Evolutionary conservation across 1,139 yeast genomes (phyloP).

Genomic region (Hyphopichia fennica): DNA sequence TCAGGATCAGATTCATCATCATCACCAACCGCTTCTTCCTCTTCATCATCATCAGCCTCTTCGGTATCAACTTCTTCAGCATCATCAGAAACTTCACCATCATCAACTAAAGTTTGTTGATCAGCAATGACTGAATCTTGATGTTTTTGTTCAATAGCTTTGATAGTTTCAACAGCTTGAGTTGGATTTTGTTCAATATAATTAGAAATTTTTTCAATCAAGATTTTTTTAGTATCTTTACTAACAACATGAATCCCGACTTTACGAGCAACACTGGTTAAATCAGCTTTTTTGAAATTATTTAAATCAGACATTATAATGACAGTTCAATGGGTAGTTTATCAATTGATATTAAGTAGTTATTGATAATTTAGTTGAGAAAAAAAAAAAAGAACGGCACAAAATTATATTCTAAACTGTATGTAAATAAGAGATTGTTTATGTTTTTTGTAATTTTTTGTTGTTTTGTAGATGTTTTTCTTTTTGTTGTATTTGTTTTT

Average conservation of each 20-base stretch:
- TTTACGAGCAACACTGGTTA: conserved; percentile 33
- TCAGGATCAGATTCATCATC: conserved; percentile 30
- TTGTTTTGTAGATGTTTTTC: neutral
- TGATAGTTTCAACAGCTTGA: conserved; percentile 20
- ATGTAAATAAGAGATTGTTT: neutral
- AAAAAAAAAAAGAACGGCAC: neutral
- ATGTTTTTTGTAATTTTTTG: neutral
- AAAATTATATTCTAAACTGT: neutral
- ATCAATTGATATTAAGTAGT: too few species aligned
- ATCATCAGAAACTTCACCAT: conserved; percentile 11
- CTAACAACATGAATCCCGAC: conserved; percentile 34
- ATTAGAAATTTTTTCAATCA: conserved; percentile 41
- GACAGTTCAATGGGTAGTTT: neutral
- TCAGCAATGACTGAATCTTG: conserved; percentile 23
- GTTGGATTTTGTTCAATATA: conserved; percentile 37
- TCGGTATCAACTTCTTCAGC: conserved; percentile 24
- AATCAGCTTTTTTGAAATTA: conserved; percentile 39
- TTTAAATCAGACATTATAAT: conserved; percentile 27
- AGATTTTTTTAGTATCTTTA: conserved; percentile 45
- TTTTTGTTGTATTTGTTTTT: neutral
- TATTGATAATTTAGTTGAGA: neutral
- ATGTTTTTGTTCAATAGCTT: conserved; percentile 3
- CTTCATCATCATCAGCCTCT: conserved; percentile 23
- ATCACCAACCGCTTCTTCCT: conserved; percentile 21
- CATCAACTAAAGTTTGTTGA: conserved; percentile 15